phyloP scores from a whole-genome alignment of 2,329 filamentous ascomycete species.

The Penicillium sp. region DNA sequence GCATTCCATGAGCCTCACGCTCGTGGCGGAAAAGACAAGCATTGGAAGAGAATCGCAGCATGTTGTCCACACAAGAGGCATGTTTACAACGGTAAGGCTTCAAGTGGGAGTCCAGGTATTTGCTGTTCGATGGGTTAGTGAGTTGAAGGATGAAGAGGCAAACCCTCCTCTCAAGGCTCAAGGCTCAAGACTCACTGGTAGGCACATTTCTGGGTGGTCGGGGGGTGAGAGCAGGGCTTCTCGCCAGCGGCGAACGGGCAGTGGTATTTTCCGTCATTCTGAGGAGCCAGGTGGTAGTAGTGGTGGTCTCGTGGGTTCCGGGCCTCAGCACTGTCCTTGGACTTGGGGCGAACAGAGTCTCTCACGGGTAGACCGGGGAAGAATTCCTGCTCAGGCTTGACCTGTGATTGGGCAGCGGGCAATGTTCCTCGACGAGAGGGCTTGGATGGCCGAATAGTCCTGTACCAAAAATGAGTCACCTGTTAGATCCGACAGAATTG shows the following conservation, averaged over 20 bases:
- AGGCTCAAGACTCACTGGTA: conserved; percentile 69
- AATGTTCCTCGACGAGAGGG: conserved; percentile 34
- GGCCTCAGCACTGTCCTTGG: conserved; percentile 35
- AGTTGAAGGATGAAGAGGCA: background rate
- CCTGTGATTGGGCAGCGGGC: conserved; percentile 20
- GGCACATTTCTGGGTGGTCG: conserved; percentile 97
- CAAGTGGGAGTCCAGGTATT: conserved; percentile 93
- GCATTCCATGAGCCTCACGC: conserved; percentile 90
- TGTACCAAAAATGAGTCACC: conserved; percentile 17
- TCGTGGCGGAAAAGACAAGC: conserved; percentile 92
- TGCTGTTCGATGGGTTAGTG: conserved; percentile 51
- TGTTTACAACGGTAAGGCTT: conserved; percentile 96
- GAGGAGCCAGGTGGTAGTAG: conserved; percentile 39
- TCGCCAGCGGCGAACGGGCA: conserved; percentile 72
- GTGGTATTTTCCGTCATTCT: conserved; percentile 75
- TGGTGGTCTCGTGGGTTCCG: conserved; percentile 39
- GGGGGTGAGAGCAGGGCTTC: conserved; percentile 75
- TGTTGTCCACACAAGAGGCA: conserved; percentile 71
- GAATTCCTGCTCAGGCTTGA: conserved; percentile 35
- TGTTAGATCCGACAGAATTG: background rate
- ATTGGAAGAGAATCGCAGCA: conserved; percentile 91
- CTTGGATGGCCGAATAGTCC: conserved; percentile 37
- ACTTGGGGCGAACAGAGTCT: conserved; percentile 29
- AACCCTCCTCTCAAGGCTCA: background rate
- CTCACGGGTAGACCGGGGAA: conserved; percentile 31